Evolutionary conservation across 2,329 filamentous ascomycete species (phyloP).

Genomic region (Phialophora macrospora): DNA sequence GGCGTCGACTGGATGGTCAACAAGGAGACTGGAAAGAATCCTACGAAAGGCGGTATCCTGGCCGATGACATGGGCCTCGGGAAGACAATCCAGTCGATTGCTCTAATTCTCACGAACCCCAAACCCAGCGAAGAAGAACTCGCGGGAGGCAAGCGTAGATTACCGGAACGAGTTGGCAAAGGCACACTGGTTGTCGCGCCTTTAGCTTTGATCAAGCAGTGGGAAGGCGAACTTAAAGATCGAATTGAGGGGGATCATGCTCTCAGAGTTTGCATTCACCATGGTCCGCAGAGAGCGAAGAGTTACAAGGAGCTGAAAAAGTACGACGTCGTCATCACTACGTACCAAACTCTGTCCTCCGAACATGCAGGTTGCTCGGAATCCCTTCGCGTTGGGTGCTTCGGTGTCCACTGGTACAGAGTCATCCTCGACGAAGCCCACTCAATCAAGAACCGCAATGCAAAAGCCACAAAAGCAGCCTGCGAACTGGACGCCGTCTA

Average conservation of each 20-base stretch:
- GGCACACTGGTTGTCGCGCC: slow-evolving; percentile 91
- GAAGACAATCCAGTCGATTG: slow-evolving; percentile 93
- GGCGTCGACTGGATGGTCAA: slow-evolving; percentile 95
- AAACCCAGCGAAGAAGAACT: slow-evolving; percentile 62
- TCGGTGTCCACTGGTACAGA: slow-evolving; percentile 92
- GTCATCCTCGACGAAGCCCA: slow-evolving; percentile 96
- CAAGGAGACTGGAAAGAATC: slow-evolving; percentile 83
- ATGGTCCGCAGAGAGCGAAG: slow-evolving; percentile 85
- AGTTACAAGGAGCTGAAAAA: slow-evolving; percentile 73
- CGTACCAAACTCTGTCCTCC: slow-evolving; percentile 92
- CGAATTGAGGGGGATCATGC: slow-evolving; percentile 73
- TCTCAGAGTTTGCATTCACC: slow-evolving; percentile 85
- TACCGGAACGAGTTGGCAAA: slow-evolving; percentile 72
- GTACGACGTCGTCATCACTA: slow-evolving; percentile 96
- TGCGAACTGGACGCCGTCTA: slow-evolving; percentile 85
- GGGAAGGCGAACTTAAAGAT: slow-evolving; percentile 89
- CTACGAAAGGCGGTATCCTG: slow-evolving; percentile 87
- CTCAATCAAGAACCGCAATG: slow-evolving; percentile 97
- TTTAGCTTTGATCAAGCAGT: slow-evolving; percentile 91
- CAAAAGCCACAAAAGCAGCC: slow-evolving; percentile 91
- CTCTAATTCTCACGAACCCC: slow-evolving; percentile 81
- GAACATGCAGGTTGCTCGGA: slow-evolving; percentile 73
- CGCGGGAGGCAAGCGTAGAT: slow-evolving; percentile 62
- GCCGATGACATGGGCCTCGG: slow-evolving; percentile 96
- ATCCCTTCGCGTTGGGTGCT: slow-evolving; percentile 76